Percentiles rank a stretch among this genome's conserved stretches.
Evolutionary conservation across 2,329 filamentous ascomycete genomes (phyloP).

Genomic region (Alternaria arbusti): DNA sequence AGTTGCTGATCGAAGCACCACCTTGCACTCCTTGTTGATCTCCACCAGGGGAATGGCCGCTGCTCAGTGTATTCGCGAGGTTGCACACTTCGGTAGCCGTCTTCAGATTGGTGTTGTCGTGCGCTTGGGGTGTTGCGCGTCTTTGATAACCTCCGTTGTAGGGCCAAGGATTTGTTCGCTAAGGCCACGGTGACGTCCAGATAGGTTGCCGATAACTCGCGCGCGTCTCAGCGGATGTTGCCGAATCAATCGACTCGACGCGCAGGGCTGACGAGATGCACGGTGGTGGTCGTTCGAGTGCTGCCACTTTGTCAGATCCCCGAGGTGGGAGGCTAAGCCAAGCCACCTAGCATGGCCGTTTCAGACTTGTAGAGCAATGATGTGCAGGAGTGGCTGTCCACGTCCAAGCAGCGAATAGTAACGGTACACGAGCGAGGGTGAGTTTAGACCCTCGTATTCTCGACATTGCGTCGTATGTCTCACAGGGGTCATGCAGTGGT

Average conservation of each 20-base stretch:
- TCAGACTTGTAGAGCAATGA: constrained; percentile 33
- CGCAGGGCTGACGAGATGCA: constrained; percentile 24
- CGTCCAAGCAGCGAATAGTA: constrained; percentile 8
- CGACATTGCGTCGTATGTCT: neutral
- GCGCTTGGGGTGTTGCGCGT: constrained; percentile 28
- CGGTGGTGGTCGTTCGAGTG: constrained; percentile 8
- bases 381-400: constrained; percentile 22
- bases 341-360: constrained; percentile 35
- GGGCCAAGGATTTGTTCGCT: constrained; percentile 39
- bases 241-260: constrained; percentile 31
- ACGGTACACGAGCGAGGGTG: neutral
- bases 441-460: neutral
- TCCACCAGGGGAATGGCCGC: constrained; percentile 13
- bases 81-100: constrained; percentile 2
- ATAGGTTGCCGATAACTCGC: constrained; percentile 27
- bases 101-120: constrained; percentile 12
- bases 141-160: constrained; percentile 20
- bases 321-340: constrained; percentile 22
- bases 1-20: constrained; percentile 22
- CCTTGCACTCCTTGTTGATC: constrained; percentile 12
- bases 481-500: neutral
- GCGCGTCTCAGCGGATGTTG: constrained; percentile 31
- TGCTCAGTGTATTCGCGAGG: constrained; percentile 18
- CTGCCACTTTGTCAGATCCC: constrained; percentile 27
- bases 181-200: constrained; percentile 42